A percentile compares a stretch with the other conserved stretches of the same genome.
Evolutionary conservation across 164 flowering plant genomes (phyloP).

Genomic region (Malania oleifera): DNA sequence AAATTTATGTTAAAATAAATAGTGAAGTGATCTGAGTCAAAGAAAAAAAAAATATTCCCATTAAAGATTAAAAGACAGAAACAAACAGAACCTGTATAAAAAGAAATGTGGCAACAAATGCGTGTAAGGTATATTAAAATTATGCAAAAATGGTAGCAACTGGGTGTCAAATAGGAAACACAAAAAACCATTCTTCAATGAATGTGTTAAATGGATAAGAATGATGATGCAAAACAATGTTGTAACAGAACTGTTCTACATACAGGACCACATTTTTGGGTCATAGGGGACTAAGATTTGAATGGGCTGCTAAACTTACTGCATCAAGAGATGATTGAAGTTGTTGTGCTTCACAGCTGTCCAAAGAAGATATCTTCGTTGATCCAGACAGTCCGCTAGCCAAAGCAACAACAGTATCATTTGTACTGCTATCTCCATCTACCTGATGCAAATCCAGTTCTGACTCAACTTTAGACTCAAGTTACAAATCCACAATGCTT

Average conservation of each 20-base stretch:
- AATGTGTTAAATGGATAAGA: neutral
- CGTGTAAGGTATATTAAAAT: neutral
- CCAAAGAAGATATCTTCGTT: slow-evolving; percentile 48
- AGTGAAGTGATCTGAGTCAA: too few relatives aligned
- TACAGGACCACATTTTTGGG: neutral
- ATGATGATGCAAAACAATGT: neutral
- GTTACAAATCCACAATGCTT: neutral
- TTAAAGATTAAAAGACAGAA: too few relatives aligned
- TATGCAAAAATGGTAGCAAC: neutral
- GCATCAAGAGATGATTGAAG: slow-evolving; percentile 92
- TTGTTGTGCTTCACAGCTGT: slow-evolving; percentile 63
- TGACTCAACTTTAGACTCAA: neutral
- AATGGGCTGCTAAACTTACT: slow-evolving; percentile 34
- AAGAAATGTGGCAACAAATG: neutral
- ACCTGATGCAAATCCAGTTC: slow-evolving; percentile 47
- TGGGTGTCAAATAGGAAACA: neutral
- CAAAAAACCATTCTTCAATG: neutral
- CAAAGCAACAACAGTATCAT: slow-evolving; percentile 93
- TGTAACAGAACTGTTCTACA: too few relatives aligned
- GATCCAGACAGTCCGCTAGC: slow-evolving; percentile 94
- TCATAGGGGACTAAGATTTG: neutral
- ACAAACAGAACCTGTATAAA: too few relatives aligned
- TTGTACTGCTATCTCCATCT: slow-evolving; percentile 98
- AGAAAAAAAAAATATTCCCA: too few relatives aligned
- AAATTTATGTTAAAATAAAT: too few relatives aligned